Conservation (phyloP, 805 yeast genomes). For the Metschnikowia kofuensis region DNA sequence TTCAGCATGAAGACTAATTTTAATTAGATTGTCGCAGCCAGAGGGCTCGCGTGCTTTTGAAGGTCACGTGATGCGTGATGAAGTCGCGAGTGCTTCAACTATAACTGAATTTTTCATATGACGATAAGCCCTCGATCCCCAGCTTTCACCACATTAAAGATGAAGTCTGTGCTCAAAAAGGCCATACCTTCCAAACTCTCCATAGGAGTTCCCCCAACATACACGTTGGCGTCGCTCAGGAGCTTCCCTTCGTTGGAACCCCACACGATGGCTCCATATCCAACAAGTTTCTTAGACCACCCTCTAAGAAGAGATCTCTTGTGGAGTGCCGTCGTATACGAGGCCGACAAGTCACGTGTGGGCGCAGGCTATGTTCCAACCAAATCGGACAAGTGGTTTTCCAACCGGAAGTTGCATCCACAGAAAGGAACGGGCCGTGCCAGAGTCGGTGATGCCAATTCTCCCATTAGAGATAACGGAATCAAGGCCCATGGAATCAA, state of each 20-base stretch:
- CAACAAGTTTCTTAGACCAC: constrained; percentile 61
- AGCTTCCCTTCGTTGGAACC: constrained; percentile 93
- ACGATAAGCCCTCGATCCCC: too few species aligned
- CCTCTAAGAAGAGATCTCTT: constrained; percentile 87
- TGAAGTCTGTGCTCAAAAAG: constrained; percentile 7
- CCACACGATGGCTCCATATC: constrained; percentile 68
- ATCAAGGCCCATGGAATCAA: constrained; percentile 84
- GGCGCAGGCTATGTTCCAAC: constrained; percentile 87
- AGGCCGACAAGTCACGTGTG: constrained; percentile 83
- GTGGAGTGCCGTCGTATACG: constrained; percentile 93
- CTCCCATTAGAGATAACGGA: constrained; percentile 89
- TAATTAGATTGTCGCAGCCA: too few species aligned
- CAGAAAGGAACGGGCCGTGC: constrained; percentile 97
- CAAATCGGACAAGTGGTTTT: constrained; percentile 81
- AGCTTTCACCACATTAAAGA: too few species aligned
- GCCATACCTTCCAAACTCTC: constrained; percentile 12
- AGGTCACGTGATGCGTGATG: too few species aligned
- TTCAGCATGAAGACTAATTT: too few species aligned
- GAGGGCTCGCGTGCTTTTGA: too few species aligned
- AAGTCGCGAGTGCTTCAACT: too few species aligned
- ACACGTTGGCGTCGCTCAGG: constrained; percentile 73
- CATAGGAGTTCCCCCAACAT: constrained; percentile 53
- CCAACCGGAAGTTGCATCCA: constrained; percentile 75
- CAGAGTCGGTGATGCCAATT: constrained; percentile 92
- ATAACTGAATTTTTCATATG: too few species aligned